Evolutionary conservation across 75 land plant species (phyloP), one percentile per base, ranked within the genome.

Genomic region (Selaginella moellendorffii): DNA sequence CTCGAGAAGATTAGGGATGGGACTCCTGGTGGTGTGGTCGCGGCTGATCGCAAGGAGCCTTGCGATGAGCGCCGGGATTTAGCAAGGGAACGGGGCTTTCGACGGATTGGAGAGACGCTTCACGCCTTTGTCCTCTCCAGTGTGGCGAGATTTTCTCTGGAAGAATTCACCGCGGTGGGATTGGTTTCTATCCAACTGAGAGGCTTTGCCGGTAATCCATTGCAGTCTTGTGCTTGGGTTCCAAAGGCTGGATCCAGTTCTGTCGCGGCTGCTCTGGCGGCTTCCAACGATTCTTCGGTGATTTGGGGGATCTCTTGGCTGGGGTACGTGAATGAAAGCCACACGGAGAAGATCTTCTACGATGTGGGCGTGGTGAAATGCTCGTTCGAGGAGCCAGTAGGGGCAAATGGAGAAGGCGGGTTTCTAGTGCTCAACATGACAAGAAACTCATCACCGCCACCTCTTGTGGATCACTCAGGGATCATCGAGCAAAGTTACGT

Each of bases 301-400:
- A 36, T 36, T 5, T 36, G 46, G 46, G 46, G 46, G 10, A 36
- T 14, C 46, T 5, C 14, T 36, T 36, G 10, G 46, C 5, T 36
- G 10, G 10, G 46, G 46, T 36, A 36, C 14, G 46, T 36, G 46
- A 36, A 36, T 14, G 46, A 36, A 14, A 36, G 46, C 14, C 10
- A 14, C 14, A 14, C 5, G 14, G n/a, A n/a, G n/a, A n/a, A n/a
- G n/a, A 14, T 36, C 10, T 36, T 5, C 46, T 67, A 67, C 12
- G 36, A 54, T 56, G 69, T 54, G 8, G 69, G 60, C 53, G 62
- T 67, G 1, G 54, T 67, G 5, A 67, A 67, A 56, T 67, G 69
- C 19, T 17, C 5, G 0, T 67, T 67, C n/a, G 69, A 54, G 22
- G 61, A 67, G 1, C 42, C 42, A 0, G 62, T 26, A 0, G 62